A percentile compares a stretch with the other conserved stretches of the same genome.
Conservation (phyloP, 345 rosid species). For the Pistacia atlantica region DNA sequence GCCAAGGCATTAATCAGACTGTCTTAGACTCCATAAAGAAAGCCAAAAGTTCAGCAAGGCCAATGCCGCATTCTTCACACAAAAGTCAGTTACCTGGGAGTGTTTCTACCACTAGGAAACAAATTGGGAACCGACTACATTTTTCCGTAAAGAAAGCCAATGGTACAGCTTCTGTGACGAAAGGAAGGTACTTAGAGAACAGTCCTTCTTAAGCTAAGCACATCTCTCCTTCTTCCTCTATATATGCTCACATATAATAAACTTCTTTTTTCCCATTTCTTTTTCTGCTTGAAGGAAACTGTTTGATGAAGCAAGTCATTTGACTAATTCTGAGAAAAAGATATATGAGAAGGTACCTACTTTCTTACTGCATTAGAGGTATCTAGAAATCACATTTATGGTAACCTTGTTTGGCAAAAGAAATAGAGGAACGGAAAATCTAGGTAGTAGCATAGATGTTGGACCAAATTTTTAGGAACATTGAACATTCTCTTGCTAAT, state of each 20-base stretch:
- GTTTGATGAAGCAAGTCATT: constrained; percentile 43
- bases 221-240: background rate
- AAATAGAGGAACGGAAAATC: background rate
- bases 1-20: constrained; percentile 33
- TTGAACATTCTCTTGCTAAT: background rate
- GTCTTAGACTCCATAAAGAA: constrained; percentile 41
- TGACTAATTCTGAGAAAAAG: constrained; percentile 36
- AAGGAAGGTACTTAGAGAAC: constrained; percentile 42
- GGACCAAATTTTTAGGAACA: background rate
- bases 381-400: background rate
- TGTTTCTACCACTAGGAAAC: constrained; percentile 40
- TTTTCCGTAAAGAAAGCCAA: constrained; percentile 41
- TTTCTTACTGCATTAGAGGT: background rate
- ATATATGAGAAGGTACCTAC: constrained; percentile 47
- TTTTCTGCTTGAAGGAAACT: constrained; percentile 53
- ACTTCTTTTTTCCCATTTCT: background rate
- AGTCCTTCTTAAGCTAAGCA: background rate
- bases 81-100: constrained; percentile 35
- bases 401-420: background rate
- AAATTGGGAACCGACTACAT: constrained; percentile 26
- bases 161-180: constrained; percentile 34
- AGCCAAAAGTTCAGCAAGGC: constrained; percentile 32
- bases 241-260: background rate
- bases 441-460: background rate
- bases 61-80: constrained; percentile 35